Conservation (phyloP, 257 asterid species). For the Plantago ovata region DNA sequence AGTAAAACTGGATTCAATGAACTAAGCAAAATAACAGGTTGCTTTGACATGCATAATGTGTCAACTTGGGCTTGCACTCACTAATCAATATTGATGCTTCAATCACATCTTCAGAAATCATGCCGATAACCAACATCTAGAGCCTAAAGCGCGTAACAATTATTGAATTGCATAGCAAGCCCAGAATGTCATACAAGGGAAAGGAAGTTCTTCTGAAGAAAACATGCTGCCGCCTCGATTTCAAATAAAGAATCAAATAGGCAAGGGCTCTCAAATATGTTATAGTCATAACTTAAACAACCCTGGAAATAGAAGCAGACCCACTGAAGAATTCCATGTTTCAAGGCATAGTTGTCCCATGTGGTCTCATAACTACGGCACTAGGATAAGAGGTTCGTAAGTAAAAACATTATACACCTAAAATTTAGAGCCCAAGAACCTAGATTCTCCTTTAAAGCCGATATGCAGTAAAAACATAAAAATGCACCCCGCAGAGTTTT, state of each 20-base stretch:
- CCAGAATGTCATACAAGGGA: no score
- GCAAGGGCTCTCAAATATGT: neutral
- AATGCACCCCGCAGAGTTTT: neutral
- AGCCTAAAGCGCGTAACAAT: neutral
- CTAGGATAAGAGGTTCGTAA: neutral
- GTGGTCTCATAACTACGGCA: neutral
- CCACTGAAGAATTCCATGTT: neutral
- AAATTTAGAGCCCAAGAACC: neutral
- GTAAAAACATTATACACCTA: neutral
- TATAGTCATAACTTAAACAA: neutral
- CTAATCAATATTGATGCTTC: neutral
- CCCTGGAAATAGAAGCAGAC: neutral
- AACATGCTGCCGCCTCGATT: no score
- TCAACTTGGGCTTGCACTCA: neutral
- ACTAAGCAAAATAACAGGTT: no score
- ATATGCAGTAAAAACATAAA: neutral
- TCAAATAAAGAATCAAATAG: neutral
- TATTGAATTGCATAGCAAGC: no score
- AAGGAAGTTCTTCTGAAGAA: no score
- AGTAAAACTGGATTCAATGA: constrained; percentile 9
- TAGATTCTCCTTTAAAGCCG: neutral
- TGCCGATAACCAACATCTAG: neutral
- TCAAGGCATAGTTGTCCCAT: neutral
- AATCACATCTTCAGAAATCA: neutral
- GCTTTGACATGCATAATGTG: neutral